A percentile compares a stretch with the other conserved stretches of the same genome.
phyloP scores from a whole-genome alignment of 441 rosid species.

The Aquilaria agallochum region DNA sequence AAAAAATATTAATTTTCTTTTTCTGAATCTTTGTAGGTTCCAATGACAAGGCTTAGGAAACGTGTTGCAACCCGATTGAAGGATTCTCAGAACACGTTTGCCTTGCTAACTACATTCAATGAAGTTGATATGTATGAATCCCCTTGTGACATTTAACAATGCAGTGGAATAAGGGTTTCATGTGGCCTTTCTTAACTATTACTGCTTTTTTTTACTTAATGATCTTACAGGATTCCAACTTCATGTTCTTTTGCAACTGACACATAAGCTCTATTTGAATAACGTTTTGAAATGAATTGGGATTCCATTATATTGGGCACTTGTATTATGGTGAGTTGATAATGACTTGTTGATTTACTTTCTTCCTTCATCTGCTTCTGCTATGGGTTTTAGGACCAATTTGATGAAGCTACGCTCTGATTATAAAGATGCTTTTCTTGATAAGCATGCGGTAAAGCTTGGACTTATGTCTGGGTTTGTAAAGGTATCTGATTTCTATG shows the following conservation, averaged over 20 bases:
- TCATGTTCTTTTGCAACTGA: neutral
- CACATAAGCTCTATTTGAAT: neutral
- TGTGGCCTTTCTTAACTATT: neutral
- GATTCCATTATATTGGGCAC: neutral
- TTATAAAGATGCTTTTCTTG: conserved; percentile 50
- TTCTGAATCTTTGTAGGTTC: conserved; percentile 28
- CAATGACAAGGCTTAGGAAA: conserved; percentile 61
- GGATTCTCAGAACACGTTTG: conserved; percentile 60
- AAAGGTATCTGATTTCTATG: conserved; percentile 23
- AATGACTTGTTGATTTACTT: conserved; percentile 2
- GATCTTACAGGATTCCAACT: neutral
- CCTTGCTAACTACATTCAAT: conserved; percentile 52
- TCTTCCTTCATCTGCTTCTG: conserved; percentile 7
- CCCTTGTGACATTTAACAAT: neutral
- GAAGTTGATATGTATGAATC: conserved; percentile 51
- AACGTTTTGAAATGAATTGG: conserved; percentile 3
- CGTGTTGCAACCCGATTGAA: conserved; percentile 55
- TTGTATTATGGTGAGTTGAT: neutral
- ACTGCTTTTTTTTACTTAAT: neutral
- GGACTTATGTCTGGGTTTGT: conserved; percentile 59
- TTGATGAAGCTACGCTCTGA: conserved; percentile 57
- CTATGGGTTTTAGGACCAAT: conserved; percentile 33
- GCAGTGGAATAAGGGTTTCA: neutral
- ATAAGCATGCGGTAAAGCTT: conserved; percentile 55
- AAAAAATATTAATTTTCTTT: conserved; percentile 1